Conservation (phyloP, 2,329 filamentous ascomycete species). For the Nakataea oryzae region DNA sequence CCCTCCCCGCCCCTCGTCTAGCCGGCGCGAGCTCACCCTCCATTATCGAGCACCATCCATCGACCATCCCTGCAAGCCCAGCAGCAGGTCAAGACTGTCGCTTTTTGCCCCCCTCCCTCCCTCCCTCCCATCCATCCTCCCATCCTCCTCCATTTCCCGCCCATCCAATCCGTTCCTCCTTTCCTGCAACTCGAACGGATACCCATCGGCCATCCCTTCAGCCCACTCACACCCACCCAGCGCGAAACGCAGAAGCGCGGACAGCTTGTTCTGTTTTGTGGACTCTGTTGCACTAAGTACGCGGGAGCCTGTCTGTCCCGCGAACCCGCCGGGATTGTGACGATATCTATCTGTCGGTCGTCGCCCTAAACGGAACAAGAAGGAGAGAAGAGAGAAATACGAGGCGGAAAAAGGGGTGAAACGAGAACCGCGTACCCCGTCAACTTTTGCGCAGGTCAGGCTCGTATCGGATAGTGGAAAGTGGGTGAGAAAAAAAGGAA, state of each 20-base stretch:
- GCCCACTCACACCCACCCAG: not conserved
- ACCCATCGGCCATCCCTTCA: not conserved
- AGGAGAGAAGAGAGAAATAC: not conserved
- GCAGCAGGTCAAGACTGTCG: not conserved
- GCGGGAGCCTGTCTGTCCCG: not conserved
- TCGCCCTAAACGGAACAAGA: not conserved
- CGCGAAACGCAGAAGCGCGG: not conserved
- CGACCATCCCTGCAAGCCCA: not conserved
- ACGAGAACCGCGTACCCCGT: not conserved
- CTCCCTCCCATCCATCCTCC: not conserved
- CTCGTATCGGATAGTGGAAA: not conserved
- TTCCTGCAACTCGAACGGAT: not conserved
- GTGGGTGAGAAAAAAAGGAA: too few relatives aligned
- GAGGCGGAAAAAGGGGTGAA: not conserved
- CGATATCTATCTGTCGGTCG: not conserved
- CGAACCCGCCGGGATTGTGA: not conserved
- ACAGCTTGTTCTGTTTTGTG: not conserved
- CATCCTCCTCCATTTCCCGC: conserved; percentile 1
- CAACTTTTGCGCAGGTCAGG: not conserved
- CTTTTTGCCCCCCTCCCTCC: not conserved
- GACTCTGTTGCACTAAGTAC: not conserved
- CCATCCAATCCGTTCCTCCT: conserved; percentile 1
- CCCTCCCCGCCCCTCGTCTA: not conserved
- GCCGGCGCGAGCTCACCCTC: not conserved
- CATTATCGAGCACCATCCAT: not conserved